Evolutionary conservation across 228 moss, liverwort and hornwort species (phyloP).

Genomic region (Sphagnum fallax): DNA sequence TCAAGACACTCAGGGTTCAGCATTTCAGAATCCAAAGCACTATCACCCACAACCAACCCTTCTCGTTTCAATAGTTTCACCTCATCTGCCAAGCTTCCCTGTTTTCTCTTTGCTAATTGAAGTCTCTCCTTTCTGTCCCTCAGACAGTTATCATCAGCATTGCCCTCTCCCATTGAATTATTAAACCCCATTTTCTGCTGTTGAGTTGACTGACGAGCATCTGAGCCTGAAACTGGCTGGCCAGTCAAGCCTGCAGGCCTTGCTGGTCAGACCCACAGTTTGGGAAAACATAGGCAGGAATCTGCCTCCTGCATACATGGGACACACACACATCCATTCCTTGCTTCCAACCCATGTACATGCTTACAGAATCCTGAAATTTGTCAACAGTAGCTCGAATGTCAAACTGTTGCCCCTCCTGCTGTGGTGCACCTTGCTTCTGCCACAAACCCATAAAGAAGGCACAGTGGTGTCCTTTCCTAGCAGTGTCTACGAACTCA

Average conservation of each 20-base stretch:
- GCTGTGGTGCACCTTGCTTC: slow-evolving; percentile 60
- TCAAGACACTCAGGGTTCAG: slow-evolving; percentile 5
- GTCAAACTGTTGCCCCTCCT: slow-evolving; percentile 67
- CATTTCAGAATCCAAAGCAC: slow-evolving; percentile 11
- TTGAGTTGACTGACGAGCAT: slow-evolving; percentile 2
- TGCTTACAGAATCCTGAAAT: slow-evolving; percentile 65
- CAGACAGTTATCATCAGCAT: slow-evolving; percentile 14
- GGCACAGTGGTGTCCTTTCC: slow-evolving; percentile 66
- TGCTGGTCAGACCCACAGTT: slow-evolving; percentile 57
- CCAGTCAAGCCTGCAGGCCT: slow-evolving; percentile 30
- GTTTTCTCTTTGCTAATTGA: slow-evolving; percentile 6
- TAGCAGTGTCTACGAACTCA: slow-evolving; percentile 74
- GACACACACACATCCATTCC: slow-evolving; percentile 67
- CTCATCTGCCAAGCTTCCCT: slow-evolving; percentile 5
- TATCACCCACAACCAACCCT: slow-evolving; percentile 7
- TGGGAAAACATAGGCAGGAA: slow-evolving; percentile 78
- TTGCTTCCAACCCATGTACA: slow-evolving; percentile 74
- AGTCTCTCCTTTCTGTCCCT: slow-evolving; percentile 10
- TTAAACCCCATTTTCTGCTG: slow-evolving; percentile 21
- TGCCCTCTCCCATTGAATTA: slow-evolving; percentile 4
- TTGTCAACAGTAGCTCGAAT: slow-evolving; percentile 77
- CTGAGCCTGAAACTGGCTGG: slow-evolving; percentile 21
- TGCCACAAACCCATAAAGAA: slow-evolving; percentile 90
- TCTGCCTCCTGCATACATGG: slow-evolving; percentile 59
- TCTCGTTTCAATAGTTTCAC: slow-evolving; percentile 7